Evolutionary conservation across 805 yeast genomes (phyloP).

Genomic region (Millerozyma miso): DNA sequence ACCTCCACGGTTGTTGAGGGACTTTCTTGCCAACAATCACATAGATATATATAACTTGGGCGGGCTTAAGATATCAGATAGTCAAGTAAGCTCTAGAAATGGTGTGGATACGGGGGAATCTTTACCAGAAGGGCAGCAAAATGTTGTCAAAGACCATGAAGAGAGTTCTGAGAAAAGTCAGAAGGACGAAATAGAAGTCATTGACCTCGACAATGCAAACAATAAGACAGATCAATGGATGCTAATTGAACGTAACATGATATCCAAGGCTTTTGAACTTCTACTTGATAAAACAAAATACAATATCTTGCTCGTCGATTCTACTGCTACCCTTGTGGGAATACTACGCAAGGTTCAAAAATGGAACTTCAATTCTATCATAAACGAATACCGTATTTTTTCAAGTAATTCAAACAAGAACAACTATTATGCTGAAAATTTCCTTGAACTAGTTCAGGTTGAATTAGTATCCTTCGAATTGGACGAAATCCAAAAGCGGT

Average conservation of each 20-base stretch:
- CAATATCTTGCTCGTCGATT: conserved; percentile 73
- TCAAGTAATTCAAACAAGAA: conserved; percentile 59
- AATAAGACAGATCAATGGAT: conserved; percentile 61
- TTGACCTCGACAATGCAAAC: conserved; percentile 19
- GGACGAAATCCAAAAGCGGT: conserved; percentile 23
- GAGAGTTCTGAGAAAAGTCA: conserved; percentile 11
- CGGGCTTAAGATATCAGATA: conserved; percentile 36
- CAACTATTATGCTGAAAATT: conserved; percentile 77
- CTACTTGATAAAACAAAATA: conserved; percentile 60
- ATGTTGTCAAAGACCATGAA: conserved; percentile 12
- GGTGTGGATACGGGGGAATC: conserved; percentile 16
- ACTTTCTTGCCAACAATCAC: conserved; percentile 55
- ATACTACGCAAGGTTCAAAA: conserved; percentile 76
- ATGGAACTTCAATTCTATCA: conserved; percentile 83
- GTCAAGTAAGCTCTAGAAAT: conserved; percentile 21
- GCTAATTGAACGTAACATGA: conserved; percentile 63
- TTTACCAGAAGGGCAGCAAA: conserved; percentile 10
- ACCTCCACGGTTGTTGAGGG: conserved; percentile 68
- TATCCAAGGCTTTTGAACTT: conserved; percentile 62
- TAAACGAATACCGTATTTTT: conserved; percentile 79
- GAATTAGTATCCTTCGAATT: conserved; percentile 43
- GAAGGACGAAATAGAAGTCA: conserved; percentile 17
- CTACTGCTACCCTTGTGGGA: conserved; percentile 76
- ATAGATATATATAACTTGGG: conserved; percentile 50
- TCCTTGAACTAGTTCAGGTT: conserved; percentile 66